These are phyloP conservation scores for Spiromastix sp. DNA, from an alignment of 2,329 filamentous ascomycete species.

Conservation along the genomic window DNA sequence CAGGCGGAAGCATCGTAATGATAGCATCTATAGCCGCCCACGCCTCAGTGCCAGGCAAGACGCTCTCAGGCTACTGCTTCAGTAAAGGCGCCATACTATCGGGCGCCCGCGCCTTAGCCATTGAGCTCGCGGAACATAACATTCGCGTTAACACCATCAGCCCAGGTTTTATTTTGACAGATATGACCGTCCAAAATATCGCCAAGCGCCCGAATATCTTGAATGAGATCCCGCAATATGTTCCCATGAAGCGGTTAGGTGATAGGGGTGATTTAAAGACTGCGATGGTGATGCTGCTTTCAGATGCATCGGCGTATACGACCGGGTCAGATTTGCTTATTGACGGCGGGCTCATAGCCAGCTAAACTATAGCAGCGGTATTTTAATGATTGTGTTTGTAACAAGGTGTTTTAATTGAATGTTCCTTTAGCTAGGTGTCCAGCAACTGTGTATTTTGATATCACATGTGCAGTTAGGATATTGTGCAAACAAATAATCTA, in stretches of 20 bases:
- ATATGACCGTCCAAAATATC: not conserved
- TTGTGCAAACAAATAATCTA: not conserved
- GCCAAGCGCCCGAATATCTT: not conserved
- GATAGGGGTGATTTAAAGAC: slow-evolving; percentile 1
- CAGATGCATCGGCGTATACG: slow-evolving; percentile 1
- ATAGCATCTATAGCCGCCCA: slow-evolving; percentile 31
- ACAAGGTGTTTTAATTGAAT: not conserved
- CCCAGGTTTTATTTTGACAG: slow-evolving; percentile 9
- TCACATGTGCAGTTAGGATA: not conserved
- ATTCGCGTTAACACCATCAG: slow-evolving; percentile 33
- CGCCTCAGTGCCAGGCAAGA: slow-evolving; percentile 26
- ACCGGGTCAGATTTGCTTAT: not conserved
- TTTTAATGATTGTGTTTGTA: too few species aligned
- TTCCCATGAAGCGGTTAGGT: not conserved
- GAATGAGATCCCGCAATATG: not conserved
- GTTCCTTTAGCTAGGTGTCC: not conserved
- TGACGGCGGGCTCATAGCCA: not conserved
- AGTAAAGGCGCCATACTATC: slow-evolving; percentile 33
- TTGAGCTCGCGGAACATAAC: slow-evolving; percentile 27
- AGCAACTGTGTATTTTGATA: not conserved
- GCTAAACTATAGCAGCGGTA: not conserved
- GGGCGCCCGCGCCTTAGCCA: slow-evolving; percentile 19
- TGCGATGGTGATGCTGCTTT: not conserved
- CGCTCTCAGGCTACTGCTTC: slow-evolving; percentile 35
- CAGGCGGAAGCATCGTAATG: slow-evolving; percentile 30